These are phyloP conservation scores for Porphyrellus cyaneotinctus DNA, from an alignment of 768 basidiomycete genomes.

Conservation along the genomic window DNA sequence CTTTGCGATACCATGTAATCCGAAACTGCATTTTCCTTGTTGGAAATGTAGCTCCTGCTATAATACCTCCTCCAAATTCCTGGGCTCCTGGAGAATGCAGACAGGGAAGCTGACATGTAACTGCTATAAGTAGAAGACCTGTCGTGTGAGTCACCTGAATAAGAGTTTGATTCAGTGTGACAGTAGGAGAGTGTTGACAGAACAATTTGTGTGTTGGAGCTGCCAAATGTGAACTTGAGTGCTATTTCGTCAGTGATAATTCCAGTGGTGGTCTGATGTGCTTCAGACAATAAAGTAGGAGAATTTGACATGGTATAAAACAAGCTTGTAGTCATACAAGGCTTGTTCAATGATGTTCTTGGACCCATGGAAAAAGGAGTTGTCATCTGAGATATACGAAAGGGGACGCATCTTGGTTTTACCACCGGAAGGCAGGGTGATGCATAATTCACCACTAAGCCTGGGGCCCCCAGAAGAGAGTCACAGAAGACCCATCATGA, in stretches of 20 bases:
- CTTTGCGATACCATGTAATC: conserved; percentile 33
- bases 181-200: conserved; percentile 52
- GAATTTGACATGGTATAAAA: conserved; percentile 35
- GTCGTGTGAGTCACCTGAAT: conserved; percentile 53
- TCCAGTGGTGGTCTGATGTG: conserved; percentile 27
- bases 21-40: conserved; percentile 52
- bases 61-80: conserved; percentile 54
- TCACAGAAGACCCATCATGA: conserved; percentile 62
- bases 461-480: conserved; percentile 63
- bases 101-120: conserved; percentile 43
- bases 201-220: conserved; percentile 42
- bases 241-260: conserved; percentile 38
- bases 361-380: conserved; percentile 44
- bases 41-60: conserved; percentile 38
- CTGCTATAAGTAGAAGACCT: conserved; percentile 32
- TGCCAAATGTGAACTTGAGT: conserved; percentile 35
- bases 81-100: conserved; percentile 54
- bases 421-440: conserved; percentile 44
- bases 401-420: conserved; percentile 27
- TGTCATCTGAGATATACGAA: conserved; percentile 39
- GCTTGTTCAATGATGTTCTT: conserved; percentile 29
- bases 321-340: conserved; percentile 26
- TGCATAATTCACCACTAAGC: conserved; percentile 39
- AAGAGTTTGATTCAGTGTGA: conserved; percentile 51
- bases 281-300: conserved; percentile 29